phyloP scores from a whole-genome alignment of 2,329 filamentous ascomycete species.

The Scolecobasidium constrictum region DNA sequence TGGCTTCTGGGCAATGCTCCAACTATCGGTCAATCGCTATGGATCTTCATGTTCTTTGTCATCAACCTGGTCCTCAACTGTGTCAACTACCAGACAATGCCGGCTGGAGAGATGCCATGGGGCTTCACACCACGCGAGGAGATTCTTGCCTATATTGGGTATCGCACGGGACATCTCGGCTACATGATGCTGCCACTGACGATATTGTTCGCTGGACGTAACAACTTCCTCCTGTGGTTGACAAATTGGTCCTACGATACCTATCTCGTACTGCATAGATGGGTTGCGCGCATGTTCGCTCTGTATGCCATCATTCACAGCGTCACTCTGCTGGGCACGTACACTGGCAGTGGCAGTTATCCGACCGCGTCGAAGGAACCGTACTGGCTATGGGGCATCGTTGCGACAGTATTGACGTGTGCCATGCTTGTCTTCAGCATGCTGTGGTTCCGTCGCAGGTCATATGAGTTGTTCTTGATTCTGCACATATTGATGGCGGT shows the following conservation, averaged over 20 bases:
- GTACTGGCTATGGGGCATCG: constrained; percentile 36
- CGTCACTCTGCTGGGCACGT: constrained; percentile 29
- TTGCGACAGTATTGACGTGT: constrained; percentile 26
- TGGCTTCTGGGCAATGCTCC: constrained; percentile 28
- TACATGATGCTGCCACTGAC: constrained; percentile 32
- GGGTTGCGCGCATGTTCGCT: constrained; percentile 34
- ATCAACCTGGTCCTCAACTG: constrained; percentile 28
- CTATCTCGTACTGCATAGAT: constrained; percentile 38
- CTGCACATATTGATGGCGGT: constrained; percentile 32
- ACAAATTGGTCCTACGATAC: constrained; percentile 41
- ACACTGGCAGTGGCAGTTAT: constrained; percentile 20
- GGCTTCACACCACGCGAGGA: constrained; percentile 14
- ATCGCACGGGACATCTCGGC: constrained; percentile 30
- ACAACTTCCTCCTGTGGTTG: constrained; percentile 37
- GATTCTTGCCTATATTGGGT: constrained; percentile 25
- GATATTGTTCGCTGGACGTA: constrained; percentile 34
- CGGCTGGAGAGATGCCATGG: constrained; percentile 17
- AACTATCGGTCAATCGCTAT: constrained; percentile 33
- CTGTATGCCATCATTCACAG: constrained; percentile 38
- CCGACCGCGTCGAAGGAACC: constrained; percentile 15
- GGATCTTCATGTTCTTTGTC: constrained; percentile 29
- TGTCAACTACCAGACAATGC: constrained; percentile 20
- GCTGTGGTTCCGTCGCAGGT: constrained; percentile 20
- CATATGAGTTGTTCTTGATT: constrained; percentile 36
- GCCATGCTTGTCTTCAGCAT: constrained; percentile 14